Conservation (phyloP, 2,329 filamentous ascomycete species). For the Arthrobotrys megalospora region DNA sequence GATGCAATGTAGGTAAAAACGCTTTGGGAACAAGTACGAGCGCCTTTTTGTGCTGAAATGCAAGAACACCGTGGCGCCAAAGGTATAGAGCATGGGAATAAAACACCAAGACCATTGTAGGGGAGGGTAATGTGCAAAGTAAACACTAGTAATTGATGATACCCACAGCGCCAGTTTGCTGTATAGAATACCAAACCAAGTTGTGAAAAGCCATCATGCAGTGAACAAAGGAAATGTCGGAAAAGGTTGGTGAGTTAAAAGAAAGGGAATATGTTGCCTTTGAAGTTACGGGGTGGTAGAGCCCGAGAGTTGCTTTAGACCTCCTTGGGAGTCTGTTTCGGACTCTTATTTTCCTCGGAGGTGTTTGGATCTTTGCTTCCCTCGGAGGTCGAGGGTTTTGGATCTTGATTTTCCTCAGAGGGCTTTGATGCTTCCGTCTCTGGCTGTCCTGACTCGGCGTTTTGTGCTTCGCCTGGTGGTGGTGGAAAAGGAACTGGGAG, state of each 20-base stretch:
- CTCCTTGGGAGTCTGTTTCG: background rate
- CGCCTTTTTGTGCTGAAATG: background rate
- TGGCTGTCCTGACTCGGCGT: background rate
- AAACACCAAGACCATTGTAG: background rate
- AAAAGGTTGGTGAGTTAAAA: background rate
- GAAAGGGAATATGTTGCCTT: no score
- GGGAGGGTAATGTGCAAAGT: no score
- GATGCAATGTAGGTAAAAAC: background rate
- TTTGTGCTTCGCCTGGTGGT: background rate
- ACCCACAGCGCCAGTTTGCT: background rate
- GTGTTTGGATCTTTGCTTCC: constrained; percentile 2
- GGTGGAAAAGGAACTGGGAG: constrained; percentile 20
- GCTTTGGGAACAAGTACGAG: background rate
- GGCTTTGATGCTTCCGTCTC: background rate
- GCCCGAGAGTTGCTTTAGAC: background rate
- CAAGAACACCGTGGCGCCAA: constrained; percentile 3
- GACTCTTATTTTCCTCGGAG: constrained; percentile 18
- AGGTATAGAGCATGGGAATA: background rate
- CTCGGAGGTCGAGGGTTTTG: background rate
- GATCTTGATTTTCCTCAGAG: constrained; percentile 22
- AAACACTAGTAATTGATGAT: background rate
- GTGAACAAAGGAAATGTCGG: background rate
- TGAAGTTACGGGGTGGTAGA: no score
- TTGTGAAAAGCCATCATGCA: background rate
- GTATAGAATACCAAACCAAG: constrained; percentile 5